Evolutionary conservation across 164 flowering plant species (phyloP), one percentile per base, ranked within the genome.

Genomic region (Sedum album): DNA sequence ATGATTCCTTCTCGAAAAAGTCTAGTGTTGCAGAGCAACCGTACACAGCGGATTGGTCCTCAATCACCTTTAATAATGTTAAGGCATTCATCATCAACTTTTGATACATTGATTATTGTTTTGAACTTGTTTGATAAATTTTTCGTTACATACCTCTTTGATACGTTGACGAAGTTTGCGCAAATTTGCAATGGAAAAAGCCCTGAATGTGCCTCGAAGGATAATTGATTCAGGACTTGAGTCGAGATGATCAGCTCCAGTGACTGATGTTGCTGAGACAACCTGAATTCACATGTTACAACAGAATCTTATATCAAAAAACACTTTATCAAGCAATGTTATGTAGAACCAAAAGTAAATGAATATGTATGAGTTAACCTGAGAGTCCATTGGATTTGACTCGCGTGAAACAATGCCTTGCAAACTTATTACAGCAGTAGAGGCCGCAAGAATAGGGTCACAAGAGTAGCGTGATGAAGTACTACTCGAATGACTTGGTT

Each of bases 161-260:
- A 91, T 91, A 70, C 98, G 74, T 66, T 69, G 76, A 9, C 78
- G 79, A 42, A 91, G 77, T 44, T 73, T 79, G 68, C 85, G 72
- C 75, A 89, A 82, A 74, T 80, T 91, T 35, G 77, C 33, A 69
- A 78, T 86, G 63, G 94, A 89, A 78, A 93, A 90, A 23, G 96
- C 96, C 75, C 98, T 82, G 73, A 90, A 82, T 14, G 98, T 93
- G 11, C 98, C 98, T n/a, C 85, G 81, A 21, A 93, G 69, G 13
- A 77, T 77, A 9, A 88, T 89, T 0, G 73, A 71, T 42, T 86
- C 85, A 1, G 96, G 85, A 63, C 73, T 77, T 42, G 38, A 41
- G 72, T 81, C 82, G 1, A 79, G 81, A 61, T 80, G 72, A 44
- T 79, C 64, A 2, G 91, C 90, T 55, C 88, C 89, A 49, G 81